Evolutionary conservation across 805 yeast species (phyloP), one percentile per base, ranked within the genome.

Genomic region (Lachancea lanzarotensis): DNA sequence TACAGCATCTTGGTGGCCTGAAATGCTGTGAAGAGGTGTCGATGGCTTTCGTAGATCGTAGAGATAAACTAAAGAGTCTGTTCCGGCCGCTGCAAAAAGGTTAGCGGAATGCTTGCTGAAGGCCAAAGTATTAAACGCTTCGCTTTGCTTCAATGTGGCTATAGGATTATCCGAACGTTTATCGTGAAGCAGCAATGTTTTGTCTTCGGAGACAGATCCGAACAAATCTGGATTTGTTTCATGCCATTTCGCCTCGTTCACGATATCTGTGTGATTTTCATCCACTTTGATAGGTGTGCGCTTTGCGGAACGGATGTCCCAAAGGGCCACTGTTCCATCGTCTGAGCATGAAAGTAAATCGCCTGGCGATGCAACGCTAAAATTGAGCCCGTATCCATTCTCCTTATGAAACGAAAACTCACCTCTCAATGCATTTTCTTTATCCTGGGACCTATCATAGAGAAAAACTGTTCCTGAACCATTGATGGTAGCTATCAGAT

Each of bases 191-290:
- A 70, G 65, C 42, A 82, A 67, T 16, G 69, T 65, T 42, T 71
- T 72, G 58, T 85, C 95, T 50, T 85, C 95, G 9, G 88, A 79
- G 0, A 82, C 91, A 2, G 88, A 74, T 0, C 85, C 93, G 60
- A 83, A 78, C 2, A 77, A 35, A 47, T 72, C 66, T 19, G 66
- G 67, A 35, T 75, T 69, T 43, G 73, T 70, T 20, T 67, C 60
- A 53, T 82, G 84, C 87, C 90, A 85, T 63, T 81, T 78, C 17
- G 79, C 82, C 55, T 84, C 93, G 54, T 85, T 85, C 12, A 85
- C 87, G 30, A 82, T 80, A 51, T 78, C 81, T 0, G 59, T 52
- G 51, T 82, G 87, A 7, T 47, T 29, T n/a, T 46, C 42, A 18
- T 46, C 32, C 1, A 53, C 64, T 2, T 57, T 50, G 0, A 45